These are phyloP conservation scores for Citrus maxima DNA, from an alignment of 345 rosid genomes.

Conservation along the genomic window DNA sequence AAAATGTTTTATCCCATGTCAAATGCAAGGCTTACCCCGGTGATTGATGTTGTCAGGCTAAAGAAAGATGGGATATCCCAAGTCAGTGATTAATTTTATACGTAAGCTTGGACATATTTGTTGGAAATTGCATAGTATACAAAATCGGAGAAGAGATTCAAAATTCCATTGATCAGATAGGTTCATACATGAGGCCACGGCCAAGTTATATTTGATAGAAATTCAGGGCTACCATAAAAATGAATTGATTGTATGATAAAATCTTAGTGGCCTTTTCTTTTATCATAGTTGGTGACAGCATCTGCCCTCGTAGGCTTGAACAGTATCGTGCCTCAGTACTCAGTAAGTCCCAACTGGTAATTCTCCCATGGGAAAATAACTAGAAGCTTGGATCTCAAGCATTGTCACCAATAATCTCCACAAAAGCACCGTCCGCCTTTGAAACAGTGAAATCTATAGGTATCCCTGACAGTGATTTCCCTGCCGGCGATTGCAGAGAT, in stretches of 20 bases:
- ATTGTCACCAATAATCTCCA: conserved; percentile 73
- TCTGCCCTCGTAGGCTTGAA: background rate
- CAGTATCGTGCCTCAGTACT: background rate
- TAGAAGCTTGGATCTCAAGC: background rate
- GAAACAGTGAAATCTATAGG: conserved; percentile 74
- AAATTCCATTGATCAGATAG: background rate
- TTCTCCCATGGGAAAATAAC: conserved; percentile 5
- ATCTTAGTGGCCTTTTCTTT: background rate
- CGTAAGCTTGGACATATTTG: background rate
- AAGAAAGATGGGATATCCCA: background rate
- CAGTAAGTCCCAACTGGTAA: conserved; percentile 2
- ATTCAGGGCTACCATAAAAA: background rate
- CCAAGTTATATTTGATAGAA: background rate
- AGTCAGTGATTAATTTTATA: background rate
- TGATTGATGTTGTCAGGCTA: background rate
- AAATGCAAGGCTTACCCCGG: background rate
- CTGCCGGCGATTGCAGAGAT: conserved; percentile 58
- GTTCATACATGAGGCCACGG: background rate
- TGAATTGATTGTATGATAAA: background rate
- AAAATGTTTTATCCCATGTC: background rate
- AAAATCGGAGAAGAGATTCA: background rate
- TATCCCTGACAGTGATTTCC: conserved; percentile 71
- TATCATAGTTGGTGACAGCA: background rate
- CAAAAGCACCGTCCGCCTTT: conserved; percentile 72
- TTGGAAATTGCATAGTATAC: background rate